These are phyloP conservation scores for Acanthamoeba sp. DNA, from an alignment of 208 protist genomes.

Conservation along the genomic window DNA sequence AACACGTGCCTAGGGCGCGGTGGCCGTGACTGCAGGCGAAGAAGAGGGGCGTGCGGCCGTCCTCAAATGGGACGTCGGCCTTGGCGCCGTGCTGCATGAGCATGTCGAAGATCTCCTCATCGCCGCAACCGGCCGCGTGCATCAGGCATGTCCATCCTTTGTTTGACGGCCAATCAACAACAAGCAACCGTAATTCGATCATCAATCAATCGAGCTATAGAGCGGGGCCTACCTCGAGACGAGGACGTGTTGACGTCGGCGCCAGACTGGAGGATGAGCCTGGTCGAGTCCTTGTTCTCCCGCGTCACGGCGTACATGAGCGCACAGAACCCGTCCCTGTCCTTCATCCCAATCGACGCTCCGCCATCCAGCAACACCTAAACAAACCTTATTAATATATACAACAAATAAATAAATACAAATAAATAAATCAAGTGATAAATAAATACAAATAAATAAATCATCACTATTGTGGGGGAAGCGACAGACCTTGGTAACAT, in stretches of 20 bases:
- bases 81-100: slow-evolving; percentile 11
- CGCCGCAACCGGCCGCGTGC: slow-evolving; percentile 16
- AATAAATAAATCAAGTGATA: too few relatives aligned
- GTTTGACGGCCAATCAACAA: not conserved
- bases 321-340: not conserved
- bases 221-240: not conserved
- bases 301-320: not conserved
- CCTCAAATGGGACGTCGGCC: not conserved
- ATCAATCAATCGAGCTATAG: too few relatives aligned
- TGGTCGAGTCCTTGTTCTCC: not conserved
- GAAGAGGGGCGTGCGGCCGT: slow-evolving; percentile 16
- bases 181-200: too few relatives aligned
- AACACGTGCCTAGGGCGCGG: not conserved
- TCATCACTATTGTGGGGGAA: not conserved
- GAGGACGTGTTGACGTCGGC: slow-evolving; percentile 5
- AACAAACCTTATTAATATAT: too few relatives aligned
- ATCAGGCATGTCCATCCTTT: slow-evolving; percentile 5
- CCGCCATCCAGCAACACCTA: not conserved
- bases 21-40: not conserved
- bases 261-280: not conserved
- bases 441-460: not conserved
- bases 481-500: not conserved
- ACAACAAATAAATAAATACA: too few relatives aligned
- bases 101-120: slow-evolving; percentile 15
- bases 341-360: not conserved